Conservation (phyloP, 2,329 filamentous ascomycete species). For the Epichloe sibirici region DNA sequence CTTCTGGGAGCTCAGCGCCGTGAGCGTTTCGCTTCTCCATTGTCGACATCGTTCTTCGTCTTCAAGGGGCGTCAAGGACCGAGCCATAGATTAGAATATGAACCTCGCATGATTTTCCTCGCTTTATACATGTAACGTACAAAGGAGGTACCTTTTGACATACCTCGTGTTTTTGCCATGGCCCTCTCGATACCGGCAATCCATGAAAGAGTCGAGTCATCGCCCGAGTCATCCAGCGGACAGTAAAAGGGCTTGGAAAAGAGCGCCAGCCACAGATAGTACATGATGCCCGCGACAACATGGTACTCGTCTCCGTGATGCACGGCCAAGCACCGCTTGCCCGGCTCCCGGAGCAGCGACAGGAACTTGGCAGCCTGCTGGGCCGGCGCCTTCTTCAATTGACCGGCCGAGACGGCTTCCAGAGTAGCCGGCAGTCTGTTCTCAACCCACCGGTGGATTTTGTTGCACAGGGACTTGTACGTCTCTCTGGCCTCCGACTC, state of each 20-base stretch:
- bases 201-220: conserved; percentile 20
- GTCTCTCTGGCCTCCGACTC: conserved; percentile 23
- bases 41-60: conserved; percentile 22
- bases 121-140: not conserved
- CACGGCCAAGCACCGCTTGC: conserved; percentile 18
- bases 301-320: conserved; percentile 24
- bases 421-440: conserved; percentile 19
- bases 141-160: not conserved
- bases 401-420: conserved; percentile 20
- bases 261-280: conserved; percentile 23
- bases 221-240: conserved; percentile 20
- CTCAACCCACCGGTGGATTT: conserved; percentile 25
- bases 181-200: conserved; percentile 20
- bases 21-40: conserved; percentile 26
- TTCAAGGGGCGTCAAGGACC: conserved; percentile 4
- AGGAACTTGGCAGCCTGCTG: conserved; percentile 19
- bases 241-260: conserved; percentile 26
- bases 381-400: conserved; percentile 14
- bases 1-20: conserved; percentile 20
- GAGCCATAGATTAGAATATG: too few relatives aligned
- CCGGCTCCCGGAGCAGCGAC: conserved; percentile 23
- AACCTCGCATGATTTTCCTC: too few relatives aligned
- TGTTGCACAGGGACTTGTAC: conserved; percentile 21
- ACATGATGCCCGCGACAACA: conserved; percentile 24
- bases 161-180: conserved; percentile 18